Percentiles rank a stretch among this genome's conserved stretches.
Evolutionary conservation across 805 yeast genomes (phyloP).

Genomic region (Metschnikowia arizonensis): DNA sequence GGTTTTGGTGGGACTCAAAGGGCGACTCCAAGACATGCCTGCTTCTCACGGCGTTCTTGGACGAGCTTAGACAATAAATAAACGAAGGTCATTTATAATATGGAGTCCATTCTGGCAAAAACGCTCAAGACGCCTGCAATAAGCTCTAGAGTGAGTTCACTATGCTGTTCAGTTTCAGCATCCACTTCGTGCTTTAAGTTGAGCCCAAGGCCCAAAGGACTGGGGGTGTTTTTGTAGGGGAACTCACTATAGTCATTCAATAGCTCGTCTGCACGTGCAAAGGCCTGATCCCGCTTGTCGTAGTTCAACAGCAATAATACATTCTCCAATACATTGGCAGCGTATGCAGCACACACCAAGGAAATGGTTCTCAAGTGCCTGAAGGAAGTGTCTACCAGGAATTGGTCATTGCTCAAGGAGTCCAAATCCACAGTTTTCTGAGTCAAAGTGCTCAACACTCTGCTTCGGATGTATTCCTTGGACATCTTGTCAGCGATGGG

Average conservation of each 20-base stretch:
- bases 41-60: conserved; percentile 37
- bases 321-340: conserved; percentile 94
- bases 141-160: conserved; percentile 75
- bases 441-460: conserved; percentile 67
- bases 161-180: conserved; percentile 49
- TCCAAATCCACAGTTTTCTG: conserved; percentile 60
- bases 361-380: conserved; percentile 73
- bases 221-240: conserved; percentile 61
- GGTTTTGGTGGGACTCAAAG: conserved; percentile 92
- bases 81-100: conserved; percentile 44
- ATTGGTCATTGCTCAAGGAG: conserved; percentile 45
- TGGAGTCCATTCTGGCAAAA: conserved; percentile 87
- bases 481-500: conserved; percentile 85
- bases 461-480: conserved; percentile 72
- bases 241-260: conserved; percentile 75
- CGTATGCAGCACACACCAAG: conserved; percentile 84
- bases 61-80: conserved; percentile 3
- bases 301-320: conserved; percentile 71
- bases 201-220: conserved; percentile 66
- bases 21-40: conserved; percentile 53
- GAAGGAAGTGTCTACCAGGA: conserved; percentile 65
- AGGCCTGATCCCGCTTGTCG: conserved; percentile 88
- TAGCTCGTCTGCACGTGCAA: conserved; percentile 90
- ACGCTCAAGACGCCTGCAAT: conserved; percentile 90
- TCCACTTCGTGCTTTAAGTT: conserved; percentile 59